Evolutionary conservation across 2,329 filamentous ascomycete species (phyloP).

Genomic region (Aspergillus floridensis): DNA sequence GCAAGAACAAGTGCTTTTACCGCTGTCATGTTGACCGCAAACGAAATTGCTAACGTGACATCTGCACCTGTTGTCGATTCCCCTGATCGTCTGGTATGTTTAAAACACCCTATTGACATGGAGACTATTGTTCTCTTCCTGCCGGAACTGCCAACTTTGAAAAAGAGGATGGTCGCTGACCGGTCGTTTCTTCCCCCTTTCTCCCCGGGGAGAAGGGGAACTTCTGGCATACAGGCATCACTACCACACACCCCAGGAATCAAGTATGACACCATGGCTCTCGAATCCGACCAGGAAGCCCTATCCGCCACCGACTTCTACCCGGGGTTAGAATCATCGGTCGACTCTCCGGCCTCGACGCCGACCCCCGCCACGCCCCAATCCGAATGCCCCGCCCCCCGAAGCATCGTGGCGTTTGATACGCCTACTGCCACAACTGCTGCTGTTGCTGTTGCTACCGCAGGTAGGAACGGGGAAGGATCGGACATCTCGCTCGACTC

Average conservation of each 20-base stretch:
- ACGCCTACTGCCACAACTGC: background rate
- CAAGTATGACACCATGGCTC: background rate
- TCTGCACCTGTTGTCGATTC: background rate
- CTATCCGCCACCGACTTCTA: background rate
- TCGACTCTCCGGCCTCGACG: background rate
- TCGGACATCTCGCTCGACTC: slow-evolving; percentile 3
- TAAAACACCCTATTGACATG: no score
- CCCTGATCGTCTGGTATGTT: background rate
- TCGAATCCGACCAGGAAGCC: background rate
- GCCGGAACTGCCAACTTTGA: no score
- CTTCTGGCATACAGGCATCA: background rate
- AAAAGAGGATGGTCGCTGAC: no score
- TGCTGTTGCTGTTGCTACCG: no score
- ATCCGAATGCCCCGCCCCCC: background rate
- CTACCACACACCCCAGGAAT: background rate
- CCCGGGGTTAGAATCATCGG: background rate
- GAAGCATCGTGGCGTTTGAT: background rate
- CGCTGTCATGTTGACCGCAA: background rate
- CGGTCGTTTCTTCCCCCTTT: no score
- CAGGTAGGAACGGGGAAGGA: background rate
- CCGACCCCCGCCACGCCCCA: background rate
- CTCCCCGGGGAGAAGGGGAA: no score
- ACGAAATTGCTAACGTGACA: background rate
- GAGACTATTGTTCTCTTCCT: no score
- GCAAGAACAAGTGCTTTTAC: no score